A percentile compares a stretch with the other conserved stretches of the same genome.
Conservation (phyloP, 2,329 filamentous ascomycete genomes). For the Cytospora piceae region DNA sequence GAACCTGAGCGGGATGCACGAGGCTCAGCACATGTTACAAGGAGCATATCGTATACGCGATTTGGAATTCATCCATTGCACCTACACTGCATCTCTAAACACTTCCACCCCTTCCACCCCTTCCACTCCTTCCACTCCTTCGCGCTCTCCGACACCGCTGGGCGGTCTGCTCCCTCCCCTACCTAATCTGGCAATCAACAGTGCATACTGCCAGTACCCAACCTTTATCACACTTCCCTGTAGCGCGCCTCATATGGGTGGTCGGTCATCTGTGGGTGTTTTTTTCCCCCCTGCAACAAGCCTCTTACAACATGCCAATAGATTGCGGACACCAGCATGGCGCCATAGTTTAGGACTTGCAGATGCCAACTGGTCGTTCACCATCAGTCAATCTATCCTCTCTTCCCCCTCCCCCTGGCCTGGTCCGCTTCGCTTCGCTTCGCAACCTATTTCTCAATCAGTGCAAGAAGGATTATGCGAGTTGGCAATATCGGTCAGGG, state of each 20-base stretch:
- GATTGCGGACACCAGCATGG: conserved; percentile 28
- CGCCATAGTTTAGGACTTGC: conserved; percentile 25
- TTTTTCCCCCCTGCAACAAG: conserved; percentile 20
- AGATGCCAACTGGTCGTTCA: conserved; percentile 23
- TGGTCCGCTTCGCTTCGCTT: not conserved
- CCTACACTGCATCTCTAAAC: not conserved
- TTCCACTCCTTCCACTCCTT: not conserved
- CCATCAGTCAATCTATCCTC: not conserved
- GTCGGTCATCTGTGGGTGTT: conserved; percentile 13
- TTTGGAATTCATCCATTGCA: not conserved
- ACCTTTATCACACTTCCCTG: conserved; percentile 20
- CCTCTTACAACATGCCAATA: conserved; percentile 30
- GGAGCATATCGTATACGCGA: not conserved
- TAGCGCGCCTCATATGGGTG: conserved; percentile 19
- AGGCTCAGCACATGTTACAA: too few species aligned
- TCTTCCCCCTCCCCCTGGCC: not conserved
- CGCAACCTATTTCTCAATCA: conserved; percentile 2
- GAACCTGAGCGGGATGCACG: too few species aligned
- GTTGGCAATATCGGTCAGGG: conserved; percentile 10
- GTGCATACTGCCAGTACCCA: conserved; percentile 8
- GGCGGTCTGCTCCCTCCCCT: not conserved
- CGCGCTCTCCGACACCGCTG: not conserved
- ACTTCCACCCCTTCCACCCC: not conserved
- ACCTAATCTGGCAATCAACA: conserved; percentile 3
- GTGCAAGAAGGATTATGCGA: not conserved